Evolutionary conservation across 169 alveolate genomes (phyloP).

Genomic region (Plasmodium coatneyi): DNA sequence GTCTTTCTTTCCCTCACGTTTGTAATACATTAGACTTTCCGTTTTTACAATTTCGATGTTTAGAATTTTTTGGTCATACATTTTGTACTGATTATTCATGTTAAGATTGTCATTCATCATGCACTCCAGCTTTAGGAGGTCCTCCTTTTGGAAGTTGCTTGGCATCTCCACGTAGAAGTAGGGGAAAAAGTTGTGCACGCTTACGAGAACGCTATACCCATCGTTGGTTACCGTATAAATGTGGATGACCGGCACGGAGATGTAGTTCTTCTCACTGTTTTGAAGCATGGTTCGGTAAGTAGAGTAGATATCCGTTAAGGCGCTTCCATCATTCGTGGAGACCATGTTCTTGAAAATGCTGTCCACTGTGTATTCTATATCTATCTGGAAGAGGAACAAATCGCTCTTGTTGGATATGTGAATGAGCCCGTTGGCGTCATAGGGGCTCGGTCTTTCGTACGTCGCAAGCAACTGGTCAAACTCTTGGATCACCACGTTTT

Average conservation of each 20-base stretch:
- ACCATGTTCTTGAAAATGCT: conserved; percentile 40
- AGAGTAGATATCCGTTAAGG: neutral
- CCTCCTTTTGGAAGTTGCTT: conserved; percentile 67
- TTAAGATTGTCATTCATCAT: conserved; percentile 77
- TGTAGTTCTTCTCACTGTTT: conserved; percentile 26
- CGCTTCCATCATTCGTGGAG: conserved; percentile 4
- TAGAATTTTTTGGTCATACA: conserved; percentile 78
- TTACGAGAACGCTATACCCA: conserved; percentile 78
- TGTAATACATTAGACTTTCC: conserved; percentile 84
- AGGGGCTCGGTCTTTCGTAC: conserved; percentile 44
- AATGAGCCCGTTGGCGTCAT: conserved; percentile 16
- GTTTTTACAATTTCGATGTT: conserved; percentile 78
- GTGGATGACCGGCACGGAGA: conserved; percentile 75
- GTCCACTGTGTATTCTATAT: conserved; percentile 64
- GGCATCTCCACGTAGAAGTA: conserved; percentile 85
- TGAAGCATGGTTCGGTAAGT: conserved; percentile 1
- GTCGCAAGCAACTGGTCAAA: conserved; percentile 11
- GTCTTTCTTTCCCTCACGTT: conserved; percentile 78
- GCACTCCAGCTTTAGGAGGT: conserved; percentile 71
- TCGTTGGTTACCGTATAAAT: conserved; percentile 79
- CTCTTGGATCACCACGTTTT: conserved; percentile 26
- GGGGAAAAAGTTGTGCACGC: conserved; percentile 80
- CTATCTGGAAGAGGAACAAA: conserved; percentile 34
- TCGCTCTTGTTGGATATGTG: conserved; percentile 2
- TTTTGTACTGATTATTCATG: conserved; percentile 78